Base-by-base conservation (phyloP, 1,284 basidiomycete genomes). In the Cystobasidiaceae sp. region DNA sequence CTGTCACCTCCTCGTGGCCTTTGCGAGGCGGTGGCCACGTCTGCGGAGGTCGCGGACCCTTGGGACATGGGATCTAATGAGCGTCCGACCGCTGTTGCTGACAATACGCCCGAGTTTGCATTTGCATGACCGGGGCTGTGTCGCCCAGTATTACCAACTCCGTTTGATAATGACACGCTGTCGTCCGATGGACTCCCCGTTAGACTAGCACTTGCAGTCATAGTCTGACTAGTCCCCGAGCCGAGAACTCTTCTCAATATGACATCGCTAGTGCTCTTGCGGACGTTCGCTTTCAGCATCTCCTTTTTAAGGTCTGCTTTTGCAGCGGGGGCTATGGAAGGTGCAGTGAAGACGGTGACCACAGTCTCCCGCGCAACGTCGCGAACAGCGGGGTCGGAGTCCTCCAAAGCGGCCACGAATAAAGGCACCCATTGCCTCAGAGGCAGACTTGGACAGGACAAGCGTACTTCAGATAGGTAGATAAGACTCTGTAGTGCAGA, bases 231-330 rank as follows among this genome's bases (percentile, higher is more conserved):
- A 41, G 27, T 45, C 4, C 54, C 54, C n/a, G n/a, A n/a, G 9
- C 58, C 58, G 23, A 64, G 21, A 8, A 51, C 43, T n/a, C 61
- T 19, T 30, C 37, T 63, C 32, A 82, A 72, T 50, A 83, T 78
- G 13, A 71, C 74, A 27, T 83, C 81, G 8, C 77, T 75, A 41
- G 93, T 93, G 5, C 86, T 84, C 77, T 94, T 96, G 48, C 92
- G 83, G 34, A 94, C 88, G 51, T 83, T 83, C 75, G 88, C 88
- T 75, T 87, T 89, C 2, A 84, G 78, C 81, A 98, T 82, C 75
- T 93, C 89, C 75, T 90, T 93, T 80, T 97, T 97, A 58, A 98
- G 81, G 75, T 97, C 93, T 0, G 90, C 84, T 51, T 90, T 86
- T 2, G 93, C 94, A 7, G 85, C 86, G 71, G 93, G 85, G 0